Percentiles rank a stretch among this genome's conserved stretches.
Evolutionary conservation across 805 yeast species (phyloP).

Genomic region (Teunomyces lycoperdinae): DNA sequence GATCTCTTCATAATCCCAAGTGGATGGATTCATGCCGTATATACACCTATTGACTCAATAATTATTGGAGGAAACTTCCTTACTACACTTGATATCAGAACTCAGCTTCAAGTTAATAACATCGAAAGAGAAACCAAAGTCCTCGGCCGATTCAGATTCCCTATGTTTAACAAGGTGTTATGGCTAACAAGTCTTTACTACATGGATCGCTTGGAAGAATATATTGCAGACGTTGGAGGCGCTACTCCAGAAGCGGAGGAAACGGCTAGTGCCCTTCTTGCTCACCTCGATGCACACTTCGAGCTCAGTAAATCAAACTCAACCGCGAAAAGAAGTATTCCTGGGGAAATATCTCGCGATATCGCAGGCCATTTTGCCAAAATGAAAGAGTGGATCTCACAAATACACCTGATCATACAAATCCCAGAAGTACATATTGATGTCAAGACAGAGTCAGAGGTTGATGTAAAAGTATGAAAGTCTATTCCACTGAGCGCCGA

Average conservation of each 20-base stretch:
- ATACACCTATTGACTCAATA: conserved; percentile 75
- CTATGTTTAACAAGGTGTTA: conserved; percentile 66
- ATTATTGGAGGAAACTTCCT: conserved; percentile 88
- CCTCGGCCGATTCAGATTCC: conserved; percentile 73
- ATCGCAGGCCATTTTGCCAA: not conserved
- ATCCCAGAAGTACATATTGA: not conserved
- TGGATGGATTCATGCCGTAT: conserved; percentile 92
- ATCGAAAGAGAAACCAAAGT: conserved; percentile 71
- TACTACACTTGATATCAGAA: conserved; percentile 58
- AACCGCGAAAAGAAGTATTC: conserved; percentile 34
- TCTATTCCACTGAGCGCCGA: no score
- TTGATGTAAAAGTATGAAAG: no score
- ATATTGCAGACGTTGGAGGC: conserved; percentile 14
- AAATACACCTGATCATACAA: not conserved
- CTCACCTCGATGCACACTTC: conserved; percentile 29
- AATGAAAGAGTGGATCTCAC: not conserved
- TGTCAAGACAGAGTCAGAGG: not conserved
- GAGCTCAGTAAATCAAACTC: conserved; percentile 30
- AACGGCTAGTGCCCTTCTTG: conserved; percentile 15
- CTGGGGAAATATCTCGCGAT: conserved; percentile 15
- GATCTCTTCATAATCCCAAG: conserved; percentile 83
- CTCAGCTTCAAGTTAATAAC: conserved; percentile 58
- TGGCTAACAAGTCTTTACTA: conserved; percentile 62
- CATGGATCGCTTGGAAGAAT: conserved; percentile 22
- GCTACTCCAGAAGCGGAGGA: not conserved